phyloP scores from a whole-genome alignment of 345 rosid genomes.

The Syzygium jambos region DNA sequence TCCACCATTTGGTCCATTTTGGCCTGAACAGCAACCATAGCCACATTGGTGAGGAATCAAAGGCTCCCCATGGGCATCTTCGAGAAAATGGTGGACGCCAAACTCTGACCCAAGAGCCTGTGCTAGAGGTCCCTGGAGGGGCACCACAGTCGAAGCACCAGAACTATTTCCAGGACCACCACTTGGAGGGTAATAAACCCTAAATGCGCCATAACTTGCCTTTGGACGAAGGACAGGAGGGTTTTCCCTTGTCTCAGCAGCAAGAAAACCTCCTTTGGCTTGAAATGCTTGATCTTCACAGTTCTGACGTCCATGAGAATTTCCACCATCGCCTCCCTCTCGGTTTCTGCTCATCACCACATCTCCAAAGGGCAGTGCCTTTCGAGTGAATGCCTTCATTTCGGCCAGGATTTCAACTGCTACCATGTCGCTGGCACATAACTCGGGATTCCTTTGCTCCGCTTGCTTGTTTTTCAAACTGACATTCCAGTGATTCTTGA shows the following conservation, averaged over 20 bases:
- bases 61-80: slow-evolving; percentile 43
- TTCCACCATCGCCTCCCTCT: slow-evolving; percentile 5
- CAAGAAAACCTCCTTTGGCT: slow-evolving; percentile 4
- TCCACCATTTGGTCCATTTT: slow-evolving; percentile 12
- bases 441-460: slow-evolving; percentile 21
- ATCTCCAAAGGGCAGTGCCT: slow-evolving; percentile 14
- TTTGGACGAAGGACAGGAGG: slow-evolving; percentile 34
- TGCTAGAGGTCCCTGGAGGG: slow-evolving; percentile 42
- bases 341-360: slow-evolving; percentile 13
- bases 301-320: not conserved
- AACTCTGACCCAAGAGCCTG: slow-evolving; percentile 42
- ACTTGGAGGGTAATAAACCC: slow-evolving; percentile 33
- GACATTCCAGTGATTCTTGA: slow-evolving; percentile 94
- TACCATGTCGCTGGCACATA: slow-evolving; percentile 2
- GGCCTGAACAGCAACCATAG: slow-evolving; percentile 48
- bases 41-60: slow-evolving; percentile 59
- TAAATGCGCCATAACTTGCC: slow-evolving; percentile 69
- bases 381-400: slow-evolving; percentile 39
- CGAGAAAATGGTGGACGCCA: slow-evolving; percentile 39
- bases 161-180: slow-evolving; percentile 16
- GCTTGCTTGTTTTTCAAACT: slow-evolving; percentile 53
- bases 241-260: slow-evolving; percentile 9
- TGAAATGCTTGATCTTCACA: not conserved
- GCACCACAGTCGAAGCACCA: slow-evolving; percentile 18
- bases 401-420: slow-evolving; percentile 29